phyloP scores from a whole-genome alignment of 2,329 filamentous ascomycete species.

The Alternaria metachromatica region DNA sequence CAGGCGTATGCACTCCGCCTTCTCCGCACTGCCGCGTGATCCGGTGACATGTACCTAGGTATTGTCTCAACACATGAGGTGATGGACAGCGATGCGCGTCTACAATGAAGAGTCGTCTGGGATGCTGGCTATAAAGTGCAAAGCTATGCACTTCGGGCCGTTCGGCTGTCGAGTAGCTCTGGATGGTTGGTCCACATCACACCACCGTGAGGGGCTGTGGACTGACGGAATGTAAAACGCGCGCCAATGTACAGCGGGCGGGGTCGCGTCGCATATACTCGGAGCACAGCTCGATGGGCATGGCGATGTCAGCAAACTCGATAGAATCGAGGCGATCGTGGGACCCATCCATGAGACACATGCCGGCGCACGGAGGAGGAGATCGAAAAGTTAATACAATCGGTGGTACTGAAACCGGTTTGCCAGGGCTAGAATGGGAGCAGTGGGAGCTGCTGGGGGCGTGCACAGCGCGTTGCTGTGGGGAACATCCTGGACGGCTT shows the following conservation, averaged over 20 bases:
- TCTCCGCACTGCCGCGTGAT: not conserved
- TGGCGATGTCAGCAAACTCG: slow-evolving; percentile 3
- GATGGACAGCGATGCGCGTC: not conserved
- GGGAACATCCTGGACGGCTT: slow-evolving; percentile 18
- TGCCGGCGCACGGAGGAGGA: not conserved
- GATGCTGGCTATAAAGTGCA: not conserved
- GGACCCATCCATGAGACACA: not conserved
- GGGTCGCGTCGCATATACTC: not conserved
- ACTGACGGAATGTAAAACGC: not conserved
- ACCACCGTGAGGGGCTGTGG: not conserved
- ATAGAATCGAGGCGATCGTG: slow-evolving; percentile 6
- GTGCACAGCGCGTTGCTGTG: slow-evolving; percentile 17
- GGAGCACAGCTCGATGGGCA: not conserved
- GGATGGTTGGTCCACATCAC: slow-evolving; percentile 1
- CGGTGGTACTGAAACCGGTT: slow-evolving; percentile 23
- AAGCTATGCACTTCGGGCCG: not conserved
- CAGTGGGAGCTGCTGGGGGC: slow-evolving; percentile 2
- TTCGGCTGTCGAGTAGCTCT: slow-evolving; percentile 1
- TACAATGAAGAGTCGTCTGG: not conserved
- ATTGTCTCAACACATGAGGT: not conserved
- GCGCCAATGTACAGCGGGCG: not conserved
- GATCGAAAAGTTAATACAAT: slow-evolving; percentile 11
- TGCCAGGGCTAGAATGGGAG: slow-evolving; percentile 13
- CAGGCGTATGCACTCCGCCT: not conserved
- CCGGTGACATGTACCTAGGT: not conserved